phyloP scores from a whole-genome alignment of 1,284 basidiomycete genomes.

The Heterobasidion parviporum region DNA sequence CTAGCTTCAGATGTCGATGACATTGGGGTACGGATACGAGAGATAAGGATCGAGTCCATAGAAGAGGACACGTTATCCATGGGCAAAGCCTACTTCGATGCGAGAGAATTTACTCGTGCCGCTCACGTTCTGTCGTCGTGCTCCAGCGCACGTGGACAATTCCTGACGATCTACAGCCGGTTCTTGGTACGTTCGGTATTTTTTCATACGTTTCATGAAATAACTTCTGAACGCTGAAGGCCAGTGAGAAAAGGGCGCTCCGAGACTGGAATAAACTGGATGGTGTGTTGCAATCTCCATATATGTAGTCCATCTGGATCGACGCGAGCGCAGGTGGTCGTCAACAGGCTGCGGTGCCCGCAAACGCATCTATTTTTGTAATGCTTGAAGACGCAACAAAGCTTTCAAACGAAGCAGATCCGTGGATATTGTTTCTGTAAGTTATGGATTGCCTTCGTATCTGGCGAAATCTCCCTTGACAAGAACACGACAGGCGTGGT shows the following conservation, averaged over 20 bases:
- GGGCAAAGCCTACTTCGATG: conserved; percentile 72
- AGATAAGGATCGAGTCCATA: conserved; percentile 43
- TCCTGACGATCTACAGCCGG: conserved; percentile 74
- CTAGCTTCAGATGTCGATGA: conserved; percentile 12
- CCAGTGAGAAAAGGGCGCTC: conserved; percentile 58
- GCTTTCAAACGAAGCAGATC: conserved; percentile 53
- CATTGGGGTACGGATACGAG: conserved; percentile 19
- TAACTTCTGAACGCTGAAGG: conserved; percentile 27
- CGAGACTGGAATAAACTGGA: conserved; percentile 69
- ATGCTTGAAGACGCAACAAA: conserved; percentile 39
- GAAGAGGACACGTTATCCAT: conserved; percentile 66
- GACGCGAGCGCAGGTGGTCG: conserved; percentile 47
- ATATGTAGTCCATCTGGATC: background rate
- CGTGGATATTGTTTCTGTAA: conserved; percentile 83
- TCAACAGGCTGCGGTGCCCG: conserved; percentile 61
- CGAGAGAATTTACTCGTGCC: conserved; percentile 76
- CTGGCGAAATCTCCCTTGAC: conserved; percentile 26
- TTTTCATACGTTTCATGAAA: conserved; percentile 2
- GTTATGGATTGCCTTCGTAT: conserved; percentile 18
- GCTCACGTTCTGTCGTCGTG: conserved; percentile 57
- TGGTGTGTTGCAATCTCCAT: conserved; percentile 34
- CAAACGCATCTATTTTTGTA: conserved; percentile 50
- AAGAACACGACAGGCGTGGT: conserved; percentile 36
- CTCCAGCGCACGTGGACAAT: conserved; percentile 64
- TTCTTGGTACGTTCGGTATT: conserved; percentile 65